Evolutionary conservation across 176 grass and related monocot species (phyloP), one percentile per base, ranked within the genome.

Genomic region (Oryza meyeriana): DNA sequence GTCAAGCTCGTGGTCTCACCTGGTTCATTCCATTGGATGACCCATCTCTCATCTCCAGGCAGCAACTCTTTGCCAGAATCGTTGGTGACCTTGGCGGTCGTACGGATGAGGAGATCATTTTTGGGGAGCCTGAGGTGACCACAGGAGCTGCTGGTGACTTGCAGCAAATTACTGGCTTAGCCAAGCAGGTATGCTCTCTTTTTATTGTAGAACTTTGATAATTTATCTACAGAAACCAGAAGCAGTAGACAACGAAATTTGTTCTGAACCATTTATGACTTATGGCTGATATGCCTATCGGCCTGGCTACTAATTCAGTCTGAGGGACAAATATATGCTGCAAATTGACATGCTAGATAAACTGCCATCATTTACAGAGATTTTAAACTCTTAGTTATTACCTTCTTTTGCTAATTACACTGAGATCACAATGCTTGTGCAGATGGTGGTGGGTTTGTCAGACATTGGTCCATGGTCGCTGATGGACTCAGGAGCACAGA

Each of bases 11-110:
- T 73, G 95, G 95, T 79, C 90, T 98, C 13, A 98, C 95, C 36
- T 98, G 95, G 95, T 98, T 98, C 85, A 98, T 98, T 71, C 95
- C 95, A 9, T 87, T 86, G 75, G 95, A 98, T 50, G 95, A 98
- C 79, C 92, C 95, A 6, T 91, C 92, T 11, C 86, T 98, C 31
- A 98, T 98, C 52, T 98, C 95, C 18, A 93, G 84, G 79, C 95
- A 98, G 72, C 95, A 98, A 79, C 92, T 98, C 40, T 98, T 98
- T 83, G 92, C 95, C 63, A 91, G 95, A 79, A 98, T 98, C 14
- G 95, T 98, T 36, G 95, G 95, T 6, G 95, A 92, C 32, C 95
- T 98, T 35, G 95, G 95, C 39, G 95, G 95, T n/a, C 91, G 95
- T 82, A 92, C 95, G 69, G 90, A 92, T 22, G 95, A 98, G 75